phyloP scores from a whole-genome alignment of 1,139 yeast genomes.

The Blastobotrys buckinghamii region DNA sequence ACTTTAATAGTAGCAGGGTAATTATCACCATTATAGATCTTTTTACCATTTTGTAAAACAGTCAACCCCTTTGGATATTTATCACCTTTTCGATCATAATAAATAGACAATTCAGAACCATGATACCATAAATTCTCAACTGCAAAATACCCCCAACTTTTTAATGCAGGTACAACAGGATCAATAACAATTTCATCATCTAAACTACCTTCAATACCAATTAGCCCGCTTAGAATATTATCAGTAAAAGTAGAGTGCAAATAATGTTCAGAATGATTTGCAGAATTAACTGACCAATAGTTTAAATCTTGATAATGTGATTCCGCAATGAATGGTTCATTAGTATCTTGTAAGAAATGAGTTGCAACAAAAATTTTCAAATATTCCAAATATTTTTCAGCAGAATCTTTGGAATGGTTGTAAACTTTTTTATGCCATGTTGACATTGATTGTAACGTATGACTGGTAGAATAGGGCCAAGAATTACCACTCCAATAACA shows the following conservation, averaged over 20 bases:
- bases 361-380: background rate
- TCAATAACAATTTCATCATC: background rate
- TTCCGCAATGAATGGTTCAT: constrained; percentile 2
- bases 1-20: background rate
- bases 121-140: constrained; percentile 2
- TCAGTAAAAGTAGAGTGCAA: background rate
- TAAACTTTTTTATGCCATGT: background rate
- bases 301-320: constrained; percentile 2
- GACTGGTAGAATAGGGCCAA: constrained; percentile 1
- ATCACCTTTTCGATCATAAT: background rate
- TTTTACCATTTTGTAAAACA: background rate
- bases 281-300: background rate
- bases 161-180: constrained; percentile 1
- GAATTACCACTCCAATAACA: background rate
- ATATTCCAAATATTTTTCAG: background rate
- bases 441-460: background rate
- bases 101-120: background rate
- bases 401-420: background rate
- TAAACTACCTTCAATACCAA: background rate
- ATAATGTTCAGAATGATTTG: constrained; percentile 1
- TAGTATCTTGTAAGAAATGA: background rate
- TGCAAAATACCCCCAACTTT: background rate
- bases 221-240: background rate
- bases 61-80: constrained; percentile 1
- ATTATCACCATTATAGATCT: background rate